A percentile compares a stretch with the other conserved stretches of the same genome.
phyloP scores from a whole-genome alignment of 164 flowering plant species.

The Euptelea pleiosperma region DNA sequence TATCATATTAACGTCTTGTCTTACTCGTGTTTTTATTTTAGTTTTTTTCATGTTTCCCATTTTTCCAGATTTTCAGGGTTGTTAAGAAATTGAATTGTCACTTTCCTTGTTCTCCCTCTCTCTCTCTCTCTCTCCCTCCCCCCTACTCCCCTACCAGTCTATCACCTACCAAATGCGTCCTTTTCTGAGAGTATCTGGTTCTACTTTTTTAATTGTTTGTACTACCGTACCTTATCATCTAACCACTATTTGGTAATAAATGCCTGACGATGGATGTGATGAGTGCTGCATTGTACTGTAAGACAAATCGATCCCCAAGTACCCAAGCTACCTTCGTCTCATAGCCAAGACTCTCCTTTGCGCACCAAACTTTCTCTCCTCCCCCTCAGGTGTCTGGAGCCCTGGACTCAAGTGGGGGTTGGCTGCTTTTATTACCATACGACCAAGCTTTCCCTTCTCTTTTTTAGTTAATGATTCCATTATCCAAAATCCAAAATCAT shows the following conservation, averaged over 20 bases:
- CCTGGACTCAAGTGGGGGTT: no score
- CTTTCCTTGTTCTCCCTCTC: neutral
- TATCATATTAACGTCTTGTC: no score
- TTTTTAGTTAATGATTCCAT: neutral
- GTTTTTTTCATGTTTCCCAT: no score
- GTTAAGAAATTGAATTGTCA: neutral
- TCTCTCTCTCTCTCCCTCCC: no score
- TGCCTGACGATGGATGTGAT: constrained; percentile 11
- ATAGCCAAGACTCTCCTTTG: no score
- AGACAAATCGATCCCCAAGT: constrained; percentile 9
- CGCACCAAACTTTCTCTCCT: no score
- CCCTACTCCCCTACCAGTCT: no score
- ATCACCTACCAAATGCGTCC: no score
- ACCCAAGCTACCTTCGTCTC: neutral
- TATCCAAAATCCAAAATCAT: neutral
- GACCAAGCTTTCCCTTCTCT: neutral
- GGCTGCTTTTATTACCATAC: neutral
- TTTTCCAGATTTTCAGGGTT: neutral
- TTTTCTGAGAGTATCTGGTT: no score
- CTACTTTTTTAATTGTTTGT: neutral
- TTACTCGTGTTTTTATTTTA: neutral
- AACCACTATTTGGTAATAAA: neutral
- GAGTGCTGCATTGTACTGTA: constrained; percentile 8
- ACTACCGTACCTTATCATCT: neutral
- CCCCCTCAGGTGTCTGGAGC: no score